These are phyloP conservation scores for Anthracocystis walkeri DNA, from an alignment of 1,284 basidiomycete genomes.

Conservation along the genomic window DNA sequence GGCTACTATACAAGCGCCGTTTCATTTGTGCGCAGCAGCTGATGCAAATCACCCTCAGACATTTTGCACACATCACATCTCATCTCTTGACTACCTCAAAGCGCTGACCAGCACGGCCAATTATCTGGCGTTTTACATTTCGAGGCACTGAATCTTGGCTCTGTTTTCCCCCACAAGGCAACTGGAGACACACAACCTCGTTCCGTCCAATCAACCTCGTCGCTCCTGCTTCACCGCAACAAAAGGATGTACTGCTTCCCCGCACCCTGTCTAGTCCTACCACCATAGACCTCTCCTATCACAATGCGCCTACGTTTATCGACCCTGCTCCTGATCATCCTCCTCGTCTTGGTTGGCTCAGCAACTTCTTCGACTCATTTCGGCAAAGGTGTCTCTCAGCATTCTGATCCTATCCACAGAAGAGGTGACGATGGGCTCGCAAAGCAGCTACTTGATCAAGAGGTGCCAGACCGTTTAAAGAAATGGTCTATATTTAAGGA, in stretches of 20 bases:
- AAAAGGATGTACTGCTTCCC: too few species aligned
- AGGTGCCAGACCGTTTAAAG: slow-evolving; percentile 24
- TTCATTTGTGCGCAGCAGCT: slow-evolving; percentile 5
- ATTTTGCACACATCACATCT: not conserved
- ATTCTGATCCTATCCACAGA: not conserved
- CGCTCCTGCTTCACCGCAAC: too few species aligned
- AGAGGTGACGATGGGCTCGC: not conserved
- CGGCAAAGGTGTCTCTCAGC: not conserved
- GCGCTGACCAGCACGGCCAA: not conserved
- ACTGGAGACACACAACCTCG: not conserved
- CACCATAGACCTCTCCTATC: not conserved
- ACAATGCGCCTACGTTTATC: slow-evolving; percentile 7
- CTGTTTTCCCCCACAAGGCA: not conserved
- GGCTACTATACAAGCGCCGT: not conserved
- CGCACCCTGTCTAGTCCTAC: not conserved
- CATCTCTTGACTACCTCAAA: not conserved
- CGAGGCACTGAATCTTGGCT: not conserved
- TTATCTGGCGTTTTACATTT: not conserved
- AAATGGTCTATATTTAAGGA: slow-evolving; percentile 32
- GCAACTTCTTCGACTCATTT: not conserved
- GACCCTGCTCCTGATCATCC: slow-evolving; percentile 1
- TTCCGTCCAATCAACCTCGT: not conserved
- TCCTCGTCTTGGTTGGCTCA: not conserved
- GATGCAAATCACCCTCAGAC: not conserved
- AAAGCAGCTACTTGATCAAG: slow-evolving; percentile 9